phyloP scores from a whole-genome alignment of 116 monocot species.

The Cymodocea nodosa region DNA sequence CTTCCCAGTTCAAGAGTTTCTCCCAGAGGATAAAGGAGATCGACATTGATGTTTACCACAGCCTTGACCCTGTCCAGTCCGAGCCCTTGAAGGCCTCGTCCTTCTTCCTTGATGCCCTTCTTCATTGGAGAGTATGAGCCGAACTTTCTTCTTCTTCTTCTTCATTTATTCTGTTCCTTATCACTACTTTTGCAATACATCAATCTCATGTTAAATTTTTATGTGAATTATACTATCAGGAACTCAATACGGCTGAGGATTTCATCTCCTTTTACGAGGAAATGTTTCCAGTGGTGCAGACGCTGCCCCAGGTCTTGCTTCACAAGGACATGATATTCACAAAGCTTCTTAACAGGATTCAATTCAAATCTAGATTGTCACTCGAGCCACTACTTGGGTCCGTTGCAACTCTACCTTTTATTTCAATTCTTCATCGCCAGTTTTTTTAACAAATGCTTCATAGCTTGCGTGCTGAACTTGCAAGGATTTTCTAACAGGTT shows the following conservation, averaged over 20 bases:
- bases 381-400: slow-evolving; percentile 81
- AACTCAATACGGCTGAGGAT: slow-evolving; percentile 80
- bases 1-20: slow-evolving; percentile 73
- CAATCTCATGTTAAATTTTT: not conserved
- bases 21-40: slow-evolving; percentile 70
- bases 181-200: not conserved
- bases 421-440: not conserved
- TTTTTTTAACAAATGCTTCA: not conserved
- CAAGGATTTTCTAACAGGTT: slow-evolving; percentile 33
- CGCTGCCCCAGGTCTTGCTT: slow-evolving; percentile 68
- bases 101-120: slow-evolving; percentile 67
- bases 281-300: slow-evolving; percentile 80
- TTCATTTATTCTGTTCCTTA: not conserved
- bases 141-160: not conserved
- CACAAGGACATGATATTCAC: slow-evolving; percentile 67
- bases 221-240: slow-evolving; percentile 21
- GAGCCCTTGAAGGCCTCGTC: slow-evolving; percentile 60
- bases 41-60: slow-evolving; percentile 72
- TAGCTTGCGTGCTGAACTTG: not conserved
- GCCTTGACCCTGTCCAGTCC: slow-evolving; percentile 35
- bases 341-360: slow-evolving; percentile 47
- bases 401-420: not conserved
- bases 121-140: slow-evolving; percentile 66
- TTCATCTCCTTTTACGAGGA: slow-evolving; percentile 86
- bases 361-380: slow-evolving; percentile 52